phyloP scores from a whole-genome alignment of 495 filamentous ascomycete species.

The Annulohypoxylon maeteangense region DNA sequence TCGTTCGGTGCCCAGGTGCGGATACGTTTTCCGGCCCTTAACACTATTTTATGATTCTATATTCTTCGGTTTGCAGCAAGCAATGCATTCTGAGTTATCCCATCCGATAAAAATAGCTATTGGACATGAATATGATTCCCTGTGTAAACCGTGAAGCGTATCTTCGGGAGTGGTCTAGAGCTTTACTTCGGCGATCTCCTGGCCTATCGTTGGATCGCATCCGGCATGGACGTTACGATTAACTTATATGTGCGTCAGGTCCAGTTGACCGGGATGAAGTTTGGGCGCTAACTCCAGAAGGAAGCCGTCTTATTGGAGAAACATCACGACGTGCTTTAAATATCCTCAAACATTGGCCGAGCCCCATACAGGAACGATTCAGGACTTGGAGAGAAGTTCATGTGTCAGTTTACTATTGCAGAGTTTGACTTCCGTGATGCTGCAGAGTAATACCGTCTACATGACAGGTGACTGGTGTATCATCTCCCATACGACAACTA shows the following conservation, averaged over 20 bases:
- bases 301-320: background rate
- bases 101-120: background rate
- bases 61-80: background rate
- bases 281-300: background rate
- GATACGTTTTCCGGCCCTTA: background rate
- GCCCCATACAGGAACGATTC: background rate
- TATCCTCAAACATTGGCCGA: background rate
- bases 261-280: background rate
- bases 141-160: background rate
- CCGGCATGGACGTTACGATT: background rate
- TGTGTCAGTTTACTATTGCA: background rate
- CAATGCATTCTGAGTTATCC: background rate
- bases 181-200: background rate
- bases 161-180: background rate
- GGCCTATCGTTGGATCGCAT: background rate
- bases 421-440: background rate
- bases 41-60: background rate
- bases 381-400: background rate
- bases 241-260: background rate
- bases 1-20: background rate
- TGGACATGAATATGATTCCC: background rate
- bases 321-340: background rate
- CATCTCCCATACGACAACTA: background rate
- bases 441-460: background rate
- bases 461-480: background rate